These are phyloP conservation scores for Camillea tinctor DNA, from an alignment of 2,329 filamentous ascomycete genomes.

Conservation along the genomic window DNA sequence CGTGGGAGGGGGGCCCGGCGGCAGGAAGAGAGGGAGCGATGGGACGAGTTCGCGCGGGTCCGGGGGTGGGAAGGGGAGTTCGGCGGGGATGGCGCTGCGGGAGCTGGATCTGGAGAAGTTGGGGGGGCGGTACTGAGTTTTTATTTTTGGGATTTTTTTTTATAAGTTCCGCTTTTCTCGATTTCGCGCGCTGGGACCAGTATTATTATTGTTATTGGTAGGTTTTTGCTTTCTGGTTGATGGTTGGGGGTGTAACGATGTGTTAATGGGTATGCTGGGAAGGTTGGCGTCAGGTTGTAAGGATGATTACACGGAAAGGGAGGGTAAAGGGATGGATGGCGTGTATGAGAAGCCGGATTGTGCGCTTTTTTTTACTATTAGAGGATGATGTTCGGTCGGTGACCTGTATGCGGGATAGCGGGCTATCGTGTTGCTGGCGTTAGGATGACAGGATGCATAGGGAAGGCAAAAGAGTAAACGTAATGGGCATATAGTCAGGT, in stretches of 20 bases:
- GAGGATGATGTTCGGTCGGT: background rate
- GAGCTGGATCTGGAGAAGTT: constrained; percentile 28
- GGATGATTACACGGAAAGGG: background rate
- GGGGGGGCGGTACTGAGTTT: constrained; percentile 23
- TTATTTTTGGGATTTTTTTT: background rate
- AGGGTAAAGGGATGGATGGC: no score
- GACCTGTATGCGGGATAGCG: constrained; percentile 1
- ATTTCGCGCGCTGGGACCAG: no score
- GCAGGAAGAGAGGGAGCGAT: constrained; percentile 15
- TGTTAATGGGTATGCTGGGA: background rate
- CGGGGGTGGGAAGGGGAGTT: constrained; percentile 12
- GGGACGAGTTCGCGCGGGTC: constrained; percentile 5
- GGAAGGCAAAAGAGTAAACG: background rate
- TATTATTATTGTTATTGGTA: no score
- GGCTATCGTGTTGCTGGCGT: constrained; percentile 1
- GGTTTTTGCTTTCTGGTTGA: background rate
- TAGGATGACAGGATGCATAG: background rate
- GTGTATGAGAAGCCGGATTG: no score
- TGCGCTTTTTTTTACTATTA: background rate
- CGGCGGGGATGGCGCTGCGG: constrained; percentile 13
- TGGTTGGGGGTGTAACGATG: background rate
- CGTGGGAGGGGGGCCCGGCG: constrained; percentile 1
- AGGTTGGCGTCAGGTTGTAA: background rate
- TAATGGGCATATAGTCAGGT: background rate
- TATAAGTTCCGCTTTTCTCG: background rate